These are phyloP conservation scores for Moesziomyces sp. DNA, from an alignment of 1,284 basidiomycete genomes.

Conservation along the genomic window DNA sequence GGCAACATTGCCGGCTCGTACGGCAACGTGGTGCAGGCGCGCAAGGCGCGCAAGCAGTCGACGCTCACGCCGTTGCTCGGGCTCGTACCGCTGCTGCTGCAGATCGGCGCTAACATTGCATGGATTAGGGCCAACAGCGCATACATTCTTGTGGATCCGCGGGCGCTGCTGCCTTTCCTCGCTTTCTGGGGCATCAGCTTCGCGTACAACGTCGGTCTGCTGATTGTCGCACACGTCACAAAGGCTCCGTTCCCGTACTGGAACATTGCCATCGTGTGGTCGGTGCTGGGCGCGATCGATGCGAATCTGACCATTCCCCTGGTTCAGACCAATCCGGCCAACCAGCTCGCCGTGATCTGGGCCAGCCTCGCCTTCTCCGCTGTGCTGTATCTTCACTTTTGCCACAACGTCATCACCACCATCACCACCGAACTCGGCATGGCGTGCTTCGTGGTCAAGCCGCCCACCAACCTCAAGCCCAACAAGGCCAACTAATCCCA, in stretches of 20 bases:
- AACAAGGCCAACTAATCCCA: background rate
- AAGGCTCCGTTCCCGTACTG: slow-evolving; percentile 84
- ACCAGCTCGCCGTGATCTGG: slow-evolving; percentile 77
- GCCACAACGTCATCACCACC: slow-evolving; percentile 59
- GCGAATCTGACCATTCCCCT: slow-evolving; percentile 72
- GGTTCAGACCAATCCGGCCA: slow-evolving; percentile 75
- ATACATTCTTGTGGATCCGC: slow-evolving; percentile 48
- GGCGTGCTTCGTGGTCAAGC: slow-evolving; percentile 51
- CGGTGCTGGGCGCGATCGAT: slow-evolving; percentile 80
- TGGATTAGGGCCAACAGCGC: slow-evolving; percentile 75
- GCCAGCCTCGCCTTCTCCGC: slow-evolving; percentile 77
- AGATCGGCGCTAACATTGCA: slow-evolving; percentile 77
- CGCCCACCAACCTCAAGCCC: slow-evolving; percentile 31
- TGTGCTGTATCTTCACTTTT: slow-evolving; percentile 80
- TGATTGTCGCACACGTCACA: slow-evolving; percentile 94
- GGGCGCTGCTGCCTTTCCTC: slow-evolving; percentile 83
- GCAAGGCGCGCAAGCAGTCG: slow-evolving; percentile 50
- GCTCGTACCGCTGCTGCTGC: slow-evolving; percentile 81
- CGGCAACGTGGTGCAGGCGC: slow-evolving; percentile 53
- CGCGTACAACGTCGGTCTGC: slow-evolving; percentile 79
- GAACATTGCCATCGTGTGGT: slow-evolving; percentile 88
- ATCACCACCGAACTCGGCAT: slow-evolving; percentile 59
- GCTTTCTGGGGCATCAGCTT: slow-evolving; percentile 89
- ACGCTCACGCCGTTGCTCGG: slow-evolving; percentile 75
- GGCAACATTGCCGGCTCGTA: slow-evolving; percentile 80